These are phyloP conservation scores for Saururus chinensis DNA, from an alignment of 164 flowering plant species.

Conservation along the genomic window DNA sequence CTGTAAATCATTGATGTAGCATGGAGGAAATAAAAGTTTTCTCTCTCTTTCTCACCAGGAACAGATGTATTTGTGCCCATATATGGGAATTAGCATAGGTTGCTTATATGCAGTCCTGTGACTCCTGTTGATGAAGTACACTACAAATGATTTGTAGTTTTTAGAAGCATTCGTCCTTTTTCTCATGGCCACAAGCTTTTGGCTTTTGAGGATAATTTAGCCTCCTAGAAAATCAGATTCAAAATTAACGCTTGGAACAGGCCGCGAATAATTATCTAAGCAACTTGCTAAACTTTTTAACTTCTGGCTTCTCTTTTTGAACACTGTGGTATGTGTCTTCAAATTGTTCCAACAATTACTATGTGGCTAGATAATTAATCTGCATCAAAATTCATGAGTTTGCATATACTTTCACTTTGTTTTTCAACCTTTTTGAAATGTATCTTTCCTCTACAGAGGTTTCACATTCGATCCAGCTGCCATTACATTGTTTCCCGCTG, in stretches of 20 bases:
- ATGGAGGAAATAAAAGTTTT: too few species aligned
- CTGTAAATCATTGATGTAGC: too few species aligned
- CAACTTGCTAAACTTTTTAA: too few species aligned
- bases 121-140: too few species aligned
- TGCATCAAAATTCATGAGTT: not conserved
- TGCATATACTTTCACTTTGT: not conserved
- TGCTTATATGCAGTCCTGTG: too few species aligned
- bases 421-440: not conserved
- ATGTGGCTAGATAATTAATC: not conserved
- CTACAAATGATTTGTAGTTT: not conserved
- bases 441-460: slow-evolving; percentile 9
- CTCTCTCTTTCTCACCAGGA: too few species aligned
- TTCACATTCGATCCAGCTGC: slow-evolving; percentile 36
- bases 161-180: not conserved
- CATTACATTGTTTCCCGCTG: slow-evolving; percentile 40
- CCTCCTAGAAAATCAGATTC: too few species aligned
- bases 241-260: too few species aligned
- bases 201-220: not conserved
- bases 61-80: too few species aligned
- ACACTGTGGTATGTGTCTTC: not conserved
- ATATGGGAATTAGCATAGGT: too few species aligned
- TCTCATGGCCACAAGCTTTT: not conserved
- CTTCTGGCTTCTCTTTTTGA: too few species aligned
- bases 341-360: not conserved
- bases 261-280: too few species aligned